phyloP scores from a whole-genome alignment of 2,329 filamentous ascomycete genomes.

The Aspergillus floridensis region DNA sequence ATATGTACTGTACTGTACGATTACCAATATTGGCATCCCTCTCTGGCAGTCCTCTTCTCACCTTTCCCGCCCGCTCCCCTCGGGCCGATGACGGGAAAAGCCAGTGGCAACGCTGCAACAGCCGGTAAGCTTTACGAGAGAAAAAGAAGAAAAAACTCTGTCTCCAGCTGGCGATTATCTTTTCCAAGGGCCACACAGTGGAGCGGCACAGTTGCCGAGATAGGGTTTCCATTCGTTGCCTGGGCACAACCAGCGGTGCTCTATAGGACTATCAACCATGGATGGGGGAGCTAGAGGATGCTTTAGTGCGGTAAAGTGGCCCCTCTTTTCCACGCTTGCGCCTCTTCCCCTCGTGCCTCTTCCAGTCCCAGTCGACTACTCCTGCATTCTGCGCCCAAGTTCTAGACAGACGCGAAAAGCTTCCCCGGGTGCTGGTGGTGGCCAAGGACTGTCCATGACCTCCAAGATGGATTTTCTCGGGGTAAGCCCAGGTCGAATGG shows the following conservation, averaged over 20 bases:
- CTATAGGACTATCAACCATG: not conserved
- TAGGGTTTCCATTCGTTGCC: constrained; percentile 2
- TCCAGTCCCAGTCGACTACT: not conserved
- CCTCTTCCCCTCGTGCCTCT: not conserved
- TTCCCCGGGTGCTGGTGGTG: not conserved
- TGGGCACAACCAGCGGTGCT: not conserved
- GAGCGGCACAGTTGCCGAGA: not conserved
- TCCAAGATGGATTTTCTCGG: not conserved
- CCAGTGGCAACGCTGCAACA: not conserved
- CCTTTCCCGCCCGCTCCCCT: not conserved
- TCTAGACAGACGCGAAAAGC: not conserved
- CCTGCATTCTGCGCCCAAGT: not conserved
- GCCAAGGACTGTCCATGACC: not conserved
- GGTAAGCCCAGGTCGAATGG: not conserved
- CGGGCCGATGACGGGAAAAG: not conserved
- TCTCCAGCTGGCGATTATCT: constrained; percentile 4
- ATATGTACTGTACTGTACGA: no score
- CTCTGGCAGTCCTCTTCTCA: no score
- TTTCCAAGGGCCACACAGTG: constrained; percentile 12
- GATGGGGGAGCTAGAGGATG: not conserved
- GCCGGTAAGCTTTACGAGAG: constrained; percentile 11
- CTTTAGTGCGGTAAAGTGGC: constrained; percentile 4
- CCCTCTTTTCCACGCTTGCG: not conserved
- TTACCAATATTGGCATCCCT: not conserved
- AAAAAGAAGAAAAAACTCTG: constrained; percentile 14